Evolutionary conservation across 331 rosid species (phyloP).

Genomic region (Quercus lobata): DNA sequence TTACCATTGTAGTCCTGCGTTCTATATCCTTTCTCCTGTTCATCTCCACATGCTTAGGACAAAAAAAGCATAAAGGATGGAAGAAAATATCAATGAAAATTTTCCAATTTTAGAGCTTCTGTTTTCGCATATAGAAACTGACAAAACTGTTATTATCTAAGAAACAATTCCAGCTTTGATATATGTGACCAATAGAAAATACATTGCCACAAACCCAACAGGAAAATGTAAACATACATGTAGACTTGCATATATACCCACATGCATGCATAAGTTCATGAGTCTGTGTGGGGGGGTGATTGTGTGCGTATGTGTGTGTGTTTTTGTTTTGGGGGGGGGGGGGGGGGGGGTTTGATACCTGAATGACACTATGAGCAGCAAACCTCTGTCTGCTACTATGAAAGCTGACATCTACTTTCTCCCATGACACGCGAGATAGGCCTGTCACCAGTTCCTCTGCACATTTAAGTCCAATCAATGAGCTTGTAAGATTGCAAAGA

Average conservation of each 20-base stretch:
- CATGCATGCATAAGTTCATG: not conserved
- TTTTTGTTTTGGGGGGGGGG: too few species aligned
- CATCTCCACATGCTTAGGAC: too few species aligned
- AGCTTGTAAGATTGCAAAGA: constrained; percentile 11
- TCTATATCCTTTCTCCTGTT: too few species aligned
- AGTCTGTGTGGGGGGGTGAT: not conserved
- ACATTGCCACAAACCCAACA: not conserved
- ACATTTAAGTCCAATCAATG: constrained; percentile 15
- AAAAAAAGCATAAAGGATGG: too few species aligned
- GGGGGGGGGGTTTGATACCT: constrained; percentile 38
- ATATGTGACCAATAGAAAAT: too few species aligned
- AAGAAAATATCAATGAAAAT: not conserved
- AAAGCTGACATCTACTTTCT: constrained; percentile 94
- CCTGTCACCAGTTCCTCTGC: constrained; percentile 90
- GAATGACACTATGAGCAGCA: constrained; percentile 97
- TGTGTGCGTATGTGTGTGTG: too few species aligned
- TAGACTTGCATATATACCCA: not conserved
- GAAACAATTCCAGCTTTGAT: too few species aligned
- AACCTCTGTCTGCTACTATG: constrained; percentile 65
- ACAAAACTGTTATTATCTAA: too few species aligned
- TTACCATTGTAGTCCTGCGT: too few species aligned
- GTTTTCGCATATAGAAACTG: not conserved
- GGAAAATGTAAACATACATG: not conserved
- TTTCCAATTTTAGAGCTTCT: not conserved
- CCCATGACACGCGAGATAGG: constrained; percentile 83